Evolutionary conservation across 352 stramenopile species (phyloP).

Genomic region (Pythium phragmitis): DNA sequence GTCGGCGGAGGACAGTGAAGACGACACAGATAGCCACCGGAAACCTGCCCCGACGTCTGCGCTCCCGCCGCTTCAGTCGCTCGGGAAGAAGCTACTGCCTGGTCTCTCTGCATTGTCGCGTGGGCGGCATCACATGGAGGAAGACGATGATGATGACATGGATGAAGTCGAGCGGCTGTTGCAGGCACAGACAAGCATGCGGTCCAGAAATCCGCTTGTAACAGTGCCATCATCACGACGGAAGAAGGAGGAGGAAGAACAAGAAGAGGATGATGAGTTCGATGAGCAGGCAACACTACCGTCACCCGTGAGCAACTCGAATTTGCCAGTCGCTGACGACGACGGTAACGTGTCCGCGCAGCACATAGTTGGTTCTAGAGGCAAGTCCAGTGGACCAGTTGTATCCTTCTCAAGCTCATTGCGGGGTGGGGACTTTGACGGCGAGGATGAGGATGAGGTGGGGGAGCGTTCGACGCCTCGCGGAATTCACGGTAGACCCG

Average conservation of each 20-base stretch:
- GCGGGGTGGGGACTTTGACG: not conserved
- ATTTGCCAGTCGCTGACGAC: slow-evolving; percentile 14
- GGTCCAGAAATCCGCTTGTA: not conserved
- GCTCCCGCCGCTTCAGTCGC: slow-evolving; percentile 16
- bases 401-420: too few relatives aligned
- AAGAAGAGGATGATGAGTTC: slow-evolving; percentile 10
- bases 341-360: not conserved
- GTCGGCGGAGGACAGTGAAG: slow-evolving; percentile 15
- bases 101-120: slow-evolving; percentile 3
- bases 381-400: too few relatives aligned
- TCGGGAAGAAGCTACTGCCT: slow-evolving; percentile 16
- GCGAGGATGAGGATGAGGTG: slow-evolving; percentile 1
- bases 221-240: too few relatives aligned
- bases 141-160: slow-evolving; percentile 26
- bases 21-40: not conserved
- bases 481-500: too few relatives aligned
- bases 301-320: slow-evolving; percentile 8
- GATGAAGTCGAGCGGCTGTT: slow-evolving; percentile 30
- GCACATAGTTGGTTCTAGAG: not conserved
- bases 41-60: not conserved
- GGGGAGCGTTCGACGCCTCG: not conserved
- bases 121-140: not conserved
- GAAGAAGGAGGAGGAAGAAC: too few relatives aligned
- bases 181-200: slow-evolving; percentile 23
- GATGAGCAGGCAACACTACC: slow-evolving; percentile 6